Base-by-base conservation (phyloP, 305 asterid genomes). In the Fraxinus greggii region DNA sequence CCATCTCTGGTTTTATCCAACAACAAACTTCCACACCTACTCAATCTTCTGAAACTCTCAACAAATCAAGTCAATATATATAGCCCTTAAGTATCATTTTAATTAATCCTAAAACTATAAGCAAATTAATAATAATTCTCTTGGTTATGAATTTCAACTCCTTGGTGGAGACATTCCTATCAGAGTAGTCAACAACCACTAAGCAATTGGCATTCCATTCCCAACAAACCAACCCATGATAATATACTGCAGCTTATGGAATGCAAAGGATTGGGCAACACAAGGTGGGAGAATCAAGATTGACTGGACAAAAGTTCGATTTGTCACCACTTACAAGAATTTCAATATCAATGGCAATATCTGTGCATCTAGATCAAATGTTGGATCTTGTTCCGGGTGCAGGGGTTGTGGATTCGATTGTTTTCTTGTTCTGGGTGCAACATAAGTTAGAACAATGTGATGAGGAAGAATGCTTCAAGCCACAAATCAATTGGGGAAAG, bases 1-100 rank as follows among this genome's bases (percentile, higher is more conserved):
- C 65, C 86, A 48, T 0, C 92, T 89, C 23, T 91, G 92, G 93
- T 91, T 91, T 40, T 92, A 90, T 72, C 95, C 93, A 10, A 86
- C 92, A 0, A 17, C 90, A 4, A 26, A 90, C 1, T 90, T 86
- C 82, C 93, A 91, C 84, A 89, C 93, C 33, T 86, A 87, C 79
- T 69, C 95, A 0, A 86, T 90, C 7, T 76, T 90, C 7, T 90
- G 91, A 90, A 86, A 84, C 54, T 70, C 91, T 7, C 83, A 83
- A 10, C 85, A 88, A 45, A 88, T 89, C 81, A 81, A 87, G 75
- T 72, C 8, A 6, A 38, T 40, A 40, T 1, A 9, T 4, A 9
- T 9, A 40, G 15, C 48, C 15, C 48, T 40, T 40, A 8, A 40
- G 0, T 78, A 7, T 76, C 32, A 7, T 38, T 4, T 67, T 3